Conservation (phyloP, 202 grass and related monocot genomes). For the Schoenoplectus tabernaemontani region DNA sequence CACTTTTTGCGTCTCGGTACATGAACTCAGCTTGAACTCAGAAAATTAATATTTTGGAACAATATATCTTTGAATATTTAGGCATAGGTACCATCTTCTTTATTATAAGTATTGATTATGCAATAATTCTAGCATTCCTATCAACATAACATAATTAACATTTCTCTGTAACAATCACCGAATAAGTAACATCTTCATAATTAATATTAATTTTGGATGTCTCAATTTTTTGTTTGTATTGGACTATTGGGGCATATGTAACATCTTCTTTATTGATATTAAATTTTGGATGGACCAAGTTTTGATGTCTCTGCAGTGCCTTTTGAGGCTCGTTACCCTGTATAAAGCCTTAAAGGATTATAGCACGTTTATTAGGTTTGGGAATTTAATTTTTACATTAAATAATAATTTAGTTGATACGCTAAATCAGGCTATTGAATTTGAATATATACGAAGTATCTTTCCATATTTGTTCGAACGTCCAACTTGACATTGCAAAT, state of each 20-base stretch:
- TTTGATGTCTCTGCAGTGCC: neutral
- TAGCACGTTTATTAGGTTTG: neutral
- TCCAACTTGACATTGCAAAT: too few species aligned
- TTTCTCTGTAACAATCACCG: neutral
- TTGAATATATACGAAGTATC: too few species aligned
- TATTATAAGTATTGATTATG: neutral
- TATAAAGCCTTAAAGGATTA: too few species aligned
- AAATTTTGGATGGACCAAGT: neutral
- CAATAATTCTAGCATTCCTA: neutral
- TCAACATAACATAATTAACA: neutral
- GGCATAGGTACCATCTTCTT: constrained; percentile 6
- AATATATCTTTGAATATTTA: neutral
- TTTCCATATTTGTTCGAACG: too few species aligned
- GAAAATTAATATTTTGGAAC: neutral
- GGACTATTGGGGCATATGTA: neutral
- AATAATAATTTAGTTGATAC: neutral
- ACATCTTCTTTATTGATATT: constrained; percentile 9
- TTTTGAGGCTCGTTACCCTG: too few species aligned
- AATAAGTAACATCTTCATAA: neutral
- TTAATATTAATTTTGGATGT: neutral
- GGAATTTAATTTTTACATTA: neutral
- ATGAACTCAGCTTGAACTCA: neutral
- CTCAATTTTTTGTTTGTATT: neutral
- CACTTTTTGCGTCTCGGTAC: neutral
- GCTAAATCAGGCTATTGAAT: neutral